Evolutionary conservation across 371 early-diverging fungal genomes (phyloP).

Genomic region (Capniomyces stellatus): DNA sequence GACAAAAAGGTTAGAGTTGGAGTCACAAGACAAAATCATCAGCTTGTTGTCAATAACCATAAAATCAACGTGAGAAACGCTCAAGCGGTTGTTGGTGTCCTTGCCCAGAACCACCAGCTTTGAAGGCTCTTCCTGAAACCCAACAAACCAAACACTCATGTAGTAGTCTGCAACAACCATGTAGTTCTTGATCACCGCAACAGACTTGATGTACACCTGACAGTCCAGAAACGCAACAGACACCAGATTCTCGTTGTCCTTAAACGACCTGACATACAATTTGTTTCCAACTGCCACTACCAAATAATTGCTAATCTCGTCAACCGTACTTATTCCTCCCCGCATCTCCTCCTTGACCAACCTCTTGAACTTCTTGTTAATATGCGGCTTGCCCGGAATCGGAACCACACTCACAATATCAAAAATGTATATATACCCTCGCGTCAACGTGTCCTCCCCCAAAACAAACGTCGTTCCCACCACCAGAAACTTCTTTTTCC

Average conservation of each 20-base stretch:
- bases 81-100: slow-evolving; percentile 17
- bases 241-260: slow-evolving; percentile 68
- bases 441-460: slow-evolving; percentile 84
- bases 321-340: slow-evolving; percentile 85
- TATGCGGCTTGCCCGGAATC: slow-evolving; percentile 84
- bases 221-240: slow-evolving; percentile 96
- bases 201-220: slow-evolving; percentile 70
- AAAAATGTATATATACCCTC: slow-evolving; percentile 82
- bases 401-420: slow-evolving; percentile 97
- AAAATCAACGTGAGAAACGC: slow-evolving; percentile 49
- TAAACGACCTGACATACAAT: slow-evolving; percentile 76
- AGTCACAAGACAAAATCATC: slow-evolving; percentile 65
- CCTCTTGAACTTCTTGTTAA: slow-evolving; percentile 81
- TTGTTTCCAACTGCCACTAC: slow-evolving; percentile 74
- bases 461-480: slow-evolving; percentile 77
- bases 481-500: slow-evolving; percentile 69
- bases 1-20: slow-evolving; percentile 29
- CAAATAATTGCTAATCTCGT: slow-evolving; percentile 70
- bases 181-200: slow-evolving; percentile 74
- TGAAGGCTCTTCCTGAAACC: slow-evolving; percentile 80
- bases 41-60: slow-evolving; percentile 54
- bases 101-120: background rate
- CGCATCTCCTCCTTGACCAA: slow-evolving; percentile 75
- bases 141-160: slow-evolving; percentile 84
- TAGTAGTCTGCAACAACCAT: slow-evolving; percentile 82